Base-by-base conservation (phyloP, 306 rosid genomes). In the Abrus pulchellus region DNA sequence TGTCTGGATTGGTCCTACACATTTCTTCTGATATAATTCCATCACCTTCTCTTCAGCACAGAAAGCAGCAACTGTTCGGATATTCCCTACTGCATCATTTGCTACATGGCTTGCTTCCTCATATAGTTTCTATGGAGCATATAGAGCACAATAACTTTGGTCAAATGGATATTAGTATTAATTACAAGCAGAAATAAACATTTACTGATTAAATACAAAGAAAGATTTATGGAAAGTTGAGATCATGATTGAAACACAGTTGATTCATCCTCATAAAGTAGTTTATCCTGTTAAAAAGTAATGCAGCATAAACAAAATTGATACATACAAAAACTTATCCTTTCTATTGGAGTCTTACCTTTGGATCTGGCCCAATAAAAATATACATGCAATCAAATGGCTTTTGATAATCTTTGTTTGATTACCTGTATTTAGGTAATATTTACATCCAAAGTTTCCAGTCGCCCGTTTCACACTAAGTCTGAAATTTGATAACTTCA, bases 101-200 rank as follows among this genome's bases (percentile, higher is more conserved):
- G 92, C 97, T 11, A 90, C 84, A 74, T 94, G 90, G 76, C 97
- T 94, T n/a, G 98, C 97, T 68, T 88, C 97, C 84, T 92, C 98
- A 28, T 92, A 90, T 86, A 90, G 89, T 85, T 80, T 85, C 98
- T 92, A 71, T 49, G 20, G 6, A 76, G 59, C 45, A 81, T 13
- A 27, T 5, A 33, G 27, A 69, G 30, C 30, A 65, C 34, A 50
- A 36, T 74, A 83, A 44, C 13, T 44, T 47, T 43, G 5, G 20
- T 38, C 43, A 76, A 54, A 53, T 55, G 28, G 72, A 56, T 30
- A 34, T 43, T 28, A 53, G 61, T 52, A 43, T 28, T 13, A 47
- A 27, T 40, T 34, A 20, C 6, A 57, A 33, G 33, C 11, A 29
- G 27, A 53, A 77, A 7, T 52, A 65, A 53, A 65, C 6, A 65